phyloP scores from a whole-genome alignment of 208 protist genomes.

The Acanthamoeba culbertsoni region DNA sequence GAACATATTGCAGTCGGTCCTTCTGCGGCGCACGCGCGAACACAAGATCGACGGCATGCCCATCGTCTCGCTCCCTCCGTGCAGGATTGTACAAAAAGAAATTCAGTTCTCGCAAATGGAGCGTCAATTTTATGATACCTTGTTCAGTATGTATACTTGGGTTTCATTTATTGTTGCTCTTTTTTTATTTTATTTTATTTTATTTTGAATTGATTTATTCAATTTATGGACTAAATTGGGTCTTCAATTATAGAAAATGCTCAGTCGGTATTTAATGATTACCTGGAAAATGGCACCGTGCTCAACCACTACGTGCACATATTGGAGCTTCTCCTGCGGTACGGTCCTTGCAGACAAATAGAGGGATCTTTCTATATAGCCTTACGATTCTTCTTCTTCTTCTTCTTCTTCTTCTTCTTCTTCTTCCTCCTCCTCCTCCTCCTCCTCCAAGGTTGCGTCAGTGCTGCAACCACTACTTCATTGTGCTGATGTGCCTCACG shows the following conservation, averaged over 20 bases:
- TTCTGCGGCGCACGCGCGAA: conserved; percentile 5
- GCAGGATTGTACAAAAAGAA: conserved; percentile 3
- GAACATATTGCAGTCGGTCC: conserved; percentile 40
- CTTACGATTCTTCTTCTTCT: too few relatives aligned
- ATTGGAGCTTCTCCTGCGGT: conserved; percentile 79
- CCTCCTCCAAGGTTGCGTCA: conserved; percentile 81
- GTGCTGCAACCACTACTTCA: conserved; percentile 79
- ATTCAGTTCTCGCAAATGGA: conserved; percentile 38
- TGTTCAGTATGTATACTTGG: conserved; percentile 24
- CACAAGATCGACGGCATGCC: conserved; percentile 49
- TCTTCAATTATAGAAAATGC: not conserved
- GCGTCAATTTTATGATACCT: conserved; percentile 40
- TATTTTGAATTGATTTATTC: not conserved
- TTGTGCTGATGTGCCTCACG: conserved; percentile 55
- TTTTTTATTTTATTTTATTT: not conserved
- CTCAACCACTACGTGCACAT: conserved; percentile 82
- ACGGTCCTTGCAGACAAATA: too few relatives aligned
- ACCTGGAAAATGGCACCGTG: conserved; percentile 67
- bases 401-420: too few relatives aligned
- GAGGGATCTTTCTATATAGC: too few relatives aligned
- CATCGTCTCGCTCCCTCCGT: conserved; percentile 56
- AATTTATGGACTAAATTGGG: not conserved
- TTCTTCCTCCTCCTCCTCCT: too few relatives aligned
- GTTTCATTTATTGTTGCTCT: not conserved
- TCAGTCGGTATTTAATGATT: conserved; percentile 50